Conservation (phyloP, 768 basidiomycete genomes). For the Amanita phalloides region DNA sequence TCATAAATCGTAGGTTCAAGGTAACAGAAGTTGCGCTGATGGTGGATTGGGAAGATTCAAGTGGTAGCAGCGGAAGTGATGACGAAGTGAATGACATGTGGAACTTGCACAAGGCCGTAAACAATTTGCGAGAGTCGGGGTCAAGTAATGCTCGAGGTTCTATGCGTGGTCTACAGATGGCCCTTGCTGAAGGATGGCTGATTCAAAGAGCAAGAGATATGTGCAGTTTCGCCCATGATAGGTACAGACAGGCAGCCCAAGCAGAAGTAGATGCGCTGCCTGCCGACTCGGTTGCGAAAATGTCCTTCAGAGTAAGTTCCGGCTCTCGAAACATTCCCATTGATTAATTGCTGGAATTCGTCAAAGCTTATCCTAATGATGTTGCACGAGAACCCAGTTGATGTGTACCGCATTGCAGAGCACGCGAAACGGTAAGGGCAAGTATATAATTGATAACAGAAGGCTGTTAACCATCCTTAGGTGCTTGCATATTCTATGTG, state of each 20-base stretch:
- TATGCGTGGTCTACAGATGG: conserved; percentile 58
- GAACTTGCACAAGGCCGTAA: conserved; percentile 41
- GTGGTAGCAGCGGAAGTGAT: conserved; percentile 37
- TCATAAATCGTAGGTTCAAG: conserved; percentile 40
- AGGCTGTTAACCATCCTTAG: conserved; percentile 18
- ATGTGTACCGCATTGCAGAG: conserved; percentile 62
- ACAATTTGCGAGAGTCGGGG: conserved; percentile 32
- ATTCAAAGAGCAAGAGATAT: conserved; percentile 63
- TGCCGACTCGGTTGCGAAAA: conserved; percentile 41
- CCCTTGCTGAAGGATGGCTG: conserved; percentile 65
- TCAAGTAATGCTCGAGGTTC: conserved; percentile 38
- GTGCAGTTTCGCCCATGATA: conserved; percentile 68
- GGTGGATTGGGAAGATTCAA: conserved; percentile 65
- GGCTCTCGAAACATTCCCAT: not conserved
- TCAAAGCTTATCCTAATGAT: conserved; percentile 60
- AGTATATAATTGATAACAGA: not conserved
- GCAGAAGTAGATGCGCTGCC: conserved; percentile 44
- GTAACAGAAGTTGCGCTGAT: conserved; percentile 62
- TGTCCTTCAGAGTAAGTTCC: conserved; percentile 52
- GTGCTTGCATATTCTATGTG: conserved; percentile 50
- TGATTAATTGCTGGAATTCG: not conserved
- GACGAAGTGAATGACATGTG: conserved; percentile 41
- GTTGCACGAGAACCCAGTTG: conserved; percentile 48
- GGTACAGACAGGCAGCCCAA: conserved; percentile 64
- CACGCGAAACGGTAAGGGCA: conserved; percentile 46